Evolutionary conservation across 2,329 filamentous ascomycete species (phyloP), one percentile per base, ranked within the genome.

Genomic region (Trichoderma citrinoviride): DNA sequence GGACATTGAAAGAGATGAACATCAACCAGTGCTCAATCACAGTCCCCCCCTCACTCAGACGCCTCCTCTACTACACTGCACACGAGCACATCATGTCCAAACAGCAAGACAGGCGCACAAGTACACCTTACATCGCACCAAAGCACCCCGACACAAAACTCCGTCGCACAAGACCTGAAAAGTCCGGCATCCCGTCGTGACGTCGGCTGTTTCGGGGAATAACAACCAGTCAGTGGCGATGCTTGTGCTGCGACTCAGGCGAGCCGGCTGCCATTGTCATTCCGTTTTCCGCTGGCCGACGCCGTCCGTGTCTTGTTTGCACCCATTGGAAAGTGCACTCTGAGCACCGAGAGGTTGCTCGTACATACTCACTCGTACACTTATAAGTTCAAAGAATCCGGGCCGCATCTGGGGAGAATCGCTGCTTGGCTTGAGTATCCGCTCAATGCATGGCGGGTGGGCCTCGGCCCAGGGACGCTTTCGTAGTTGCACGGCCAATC

Each of bases 141-240:
- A 61, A 52, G 21, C 25, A 19, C 40, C 25, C n/a, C 46, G 46
- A 49, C 29, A 23, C 33, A 33, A n/a, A 21, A 41, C 47, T 23
- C 19, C 47, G 60, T 54, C 5, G 60, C 60, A 62, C 60, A 41
- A 43, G 2, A 12, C 2, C 6, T 44, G 19, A 54, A 62, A 62
- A 62, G 49, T 37, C 49, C 49, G 60, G 49, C 19, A 46, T 62
- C 49, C 60, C 60, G 60, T 54, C 33, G 61, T 64, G 61, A 64
- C 61, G 53, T 58, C 61, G 61, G 61, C 61, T 64, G 50, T 64
- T 64, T 64, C 61, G 61, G 61, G 54, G 61, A 64, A 64, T 64
- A 64, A 47, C 27, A 46, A 25, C 60, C 60, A 62, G 25, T 62
- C 60, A 37, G 49, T 62, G 60, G 60, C 60, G 60, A 62, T 27